Conservation (phyloP, 2,329 filamentous ascomycete genomes). For the Aureobasidium musti region DNA sequence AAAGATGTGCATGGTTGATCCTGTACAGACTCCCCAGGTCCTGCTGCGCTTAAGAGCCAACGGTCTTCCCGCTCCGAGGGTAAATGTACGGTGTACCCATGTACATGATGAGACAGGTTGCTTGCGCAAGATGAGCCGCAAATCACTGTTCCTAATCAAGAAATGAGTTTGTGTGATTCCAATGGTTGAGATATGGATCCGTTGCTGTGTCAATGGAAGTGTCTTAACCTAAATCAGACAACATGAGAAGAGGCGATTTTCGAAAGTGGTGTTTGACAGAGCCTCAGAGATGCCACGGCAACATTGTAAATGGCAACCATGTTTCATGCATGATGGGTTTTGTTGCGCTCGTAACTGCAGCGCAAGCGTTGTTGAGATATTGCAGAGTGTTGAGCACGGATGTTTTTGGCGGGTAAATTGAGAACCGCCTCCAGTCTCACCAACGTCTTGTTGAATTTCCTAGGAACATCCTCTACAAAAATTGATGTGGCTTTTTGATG, state of each 20-base stretch:
- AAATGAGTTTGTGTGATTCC: conserved; percentile 14
- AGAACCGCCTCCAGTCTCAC: conserved; percentile 13
- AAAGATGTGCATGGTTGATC: conserved; percentile 1
- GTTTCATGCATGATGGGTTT: conserved; percentile 1
- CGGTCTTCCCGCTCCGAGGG: background rate
- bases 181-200: conserved; percentile 1
- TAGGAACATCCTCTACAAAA: background rate
- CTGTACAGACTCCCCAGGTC: background rate
- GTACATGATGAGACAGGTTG: background rate
- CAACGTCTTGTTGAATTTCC: conserved; percentile 15
- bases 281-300: conserved; percentile 1
- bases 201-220: conserved; percentile 20
- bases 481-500: conserved; percentile 10
- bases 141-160: conserved; percentile 12
- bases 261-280: background rate
- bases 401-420: background rate
- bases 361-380: conserved; percentile 17
- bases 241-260: background rate
- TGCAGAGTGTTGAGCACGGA: conserved; percentile 7
- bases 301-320: background rate
- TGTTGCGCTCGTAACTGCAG: conserved; percentile 8
- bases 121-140: conserved; percentile 13
- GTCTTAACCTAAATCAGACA: conserved; percentile 2
- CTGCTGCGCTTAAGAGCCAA: background rate
- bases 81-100: conserved; percentile 9